Base-by-base conservation (phyloP, 768 basidiomycete genomes). In the Suillus clintonianus region DNA sequence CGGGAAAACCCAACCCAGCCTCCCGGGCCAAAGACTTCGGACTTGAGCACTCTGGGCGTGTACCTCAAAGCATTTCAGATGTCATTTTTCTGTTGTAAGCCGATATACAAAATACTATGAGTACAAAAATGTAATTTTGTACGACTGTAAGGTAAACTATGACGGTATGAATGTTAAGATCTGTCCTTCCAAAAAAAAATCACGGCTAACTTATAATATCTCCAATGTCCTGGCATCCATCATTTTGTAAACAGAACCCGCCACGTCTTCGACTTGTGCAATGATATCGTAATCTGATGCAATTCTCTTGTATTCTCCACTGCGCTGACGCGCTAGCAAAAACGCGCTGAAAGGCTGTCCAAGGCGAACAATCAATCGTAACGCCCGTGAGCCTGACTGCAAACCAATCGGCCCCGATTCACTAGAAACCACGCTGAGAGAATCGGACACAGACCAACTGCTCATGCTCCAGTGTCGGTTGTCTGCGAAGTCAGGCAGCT, bases 331-430 rank as follows among this genome's bases (percentile, higher is more conserved):
- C n/a, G 42, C 61, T 17, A 62, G 37, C 61, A 62, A 15, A 57
- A 62, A 41, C 3, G 41, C 54, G 27, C 13, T 5, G 13, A 57
- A 57, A 57, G 50, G 54, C 7, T 47, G 54, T 62, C 43, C 39
- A 45, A 62, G 61, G 22, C 22, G 57, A 53, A 45, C 61, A 13
- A 59, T 57, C 53, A 62, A 19, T 22, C 61, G 48, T 8, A 45
- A 56, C 9, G 57, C 61, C 37, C 36, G 61, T 8, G 54, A 30
- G n/a, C 34, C 34, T 17, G 34, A 50, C 27, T 50, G 24, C 24
- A 5, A 15, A 27, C 10, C 24, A 27, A 50, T 15, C 14, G 48
- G 24, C 8, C 6, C 47, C 24, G 24, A 24, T 48, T 48, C 47
- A 48, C 22, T 5, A 27, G 48, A 50, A 50, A 50, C 27, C 4